Percentiles rank a stretch among this genome's conserved stretches.
Conservation (phyloP, 345 rosid genomes). For the Atalantia buxifolia region DNA sequence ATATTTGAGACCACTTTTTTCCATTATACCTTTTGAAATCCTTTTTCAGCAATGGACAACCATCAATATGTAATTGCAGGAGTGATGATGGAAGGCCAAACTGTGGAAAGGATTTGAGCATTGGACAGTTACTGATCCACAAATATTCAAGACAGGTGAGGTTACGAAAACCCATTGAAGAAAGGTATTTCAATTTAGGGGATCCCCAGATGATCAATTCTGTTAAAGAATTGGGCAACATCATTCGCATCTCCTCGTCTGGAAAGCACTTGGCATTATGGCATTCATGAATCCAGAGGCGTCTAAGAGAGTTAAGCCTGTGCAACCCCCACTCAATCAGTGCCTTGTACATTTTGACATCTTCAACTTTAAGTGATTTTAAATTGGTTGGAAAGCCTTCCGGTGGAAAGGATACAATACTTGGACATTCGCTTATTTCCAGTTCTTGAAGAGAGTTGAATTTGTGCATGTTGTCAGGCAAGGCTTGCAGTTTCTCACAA, state of each 20-base stretch:
- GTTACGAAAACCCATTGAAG: neutral
- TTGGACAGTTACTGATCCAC: neutral
- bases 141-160: neutral
- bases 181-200: neutral
- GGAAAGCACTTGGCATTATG: neutral
- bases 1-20: constrained; percentile 17
- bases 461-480: neutral
- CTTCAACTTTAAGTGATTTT: neutral
- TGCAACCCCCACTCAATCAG: neutral
- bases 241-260: neutral
- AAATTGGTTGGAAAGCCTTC: constrained; percentile 1
- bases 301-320: neutral
- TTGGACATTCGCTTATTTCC: neutral
- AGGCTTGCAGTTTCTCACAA: neutral
- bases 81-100: neutral
- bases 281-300: neutral
- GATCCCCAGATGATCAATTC: neutral
- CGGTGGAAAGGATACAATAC: neutral
- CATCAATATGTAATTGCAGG: constrained; percentile 1
- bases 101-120: neutral
- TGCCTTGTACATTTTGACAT: neutral
- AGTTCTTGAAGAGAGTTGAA: neutral
- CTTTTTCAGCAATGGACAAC: constrained; percentile 11
- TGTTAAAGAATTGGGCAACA: neutral
- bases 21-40: constrained; percentile 13